phyloP scores from a whole-genome alignment of 208 protist genomes.

The Trypanosoma platydactyli region DNA sequence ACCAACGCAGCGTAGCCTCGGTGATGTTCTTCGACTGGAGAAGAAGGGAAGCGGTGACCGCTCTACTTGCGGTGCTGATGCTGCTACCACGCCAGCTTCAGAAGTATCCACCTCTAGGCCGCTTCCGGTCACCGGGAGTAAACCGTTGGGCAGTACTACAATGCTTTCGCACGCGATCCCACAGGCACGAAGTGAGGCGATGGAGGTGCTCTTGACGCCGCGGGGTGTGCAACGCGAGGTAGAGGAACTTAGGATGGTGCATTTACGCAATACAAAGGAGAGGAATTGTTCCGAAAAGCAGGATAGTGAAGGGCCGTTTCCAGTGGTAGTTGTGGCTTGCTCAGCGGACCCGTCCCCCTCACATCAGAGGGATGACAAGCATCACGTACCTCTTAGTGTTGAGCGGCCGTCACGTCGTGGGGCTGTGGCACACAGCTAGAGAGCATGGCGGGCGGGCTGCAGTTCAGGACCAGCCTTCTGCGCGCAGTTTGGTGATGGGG shows the following conservation, averaged over 20 bases:
- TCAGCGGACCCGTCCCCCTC: too few relatives aligned
- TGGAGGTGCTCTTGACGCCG: conserved; percentile 2
- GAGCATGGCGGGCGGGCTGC: too few relatives aligned
- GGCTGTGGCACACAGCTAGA: too few relatives aligned
- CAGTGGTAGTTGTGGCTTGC: too few relatives aligned
- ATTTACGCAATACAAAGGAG: conserved; percentile 5
- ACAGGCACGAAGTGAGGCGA: not conserved
- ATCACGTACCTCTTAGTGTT: not conserved
- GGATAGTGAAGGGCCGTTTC: too few relatives aligned
- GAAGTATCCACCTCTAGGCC: too few relatives aligned
- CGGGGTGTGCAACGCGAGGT: conserved; percentile 3
- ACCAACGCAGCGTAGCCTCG: not conserved
- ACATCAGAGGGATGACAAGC: not conserved
- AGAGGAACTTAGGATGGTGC: not conserved
- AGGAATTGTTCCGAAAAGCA: too few relatives aligned
- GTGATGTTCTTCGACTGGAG: not conserved
- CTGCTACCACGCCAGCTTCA: not conserved
- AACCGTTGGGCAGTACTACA: not conserved
- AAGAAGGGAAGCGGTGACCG: not conserved
- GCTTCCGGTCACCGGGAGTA: not conserved
- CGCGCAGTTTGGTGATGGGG: not conserved
- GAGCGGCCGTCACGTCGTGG: conserved; percentile 7
- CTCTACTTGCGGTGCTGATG: not conserved
- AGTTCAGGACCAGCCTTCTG: too few relatives aligned
- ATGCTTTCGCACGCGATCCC: not conserved